Evolutionary conservation across 129 eudicot species (phyloP), one percentile per base, ranked within the genome.

Genomic region (Glebionis coronaria): DNA sequence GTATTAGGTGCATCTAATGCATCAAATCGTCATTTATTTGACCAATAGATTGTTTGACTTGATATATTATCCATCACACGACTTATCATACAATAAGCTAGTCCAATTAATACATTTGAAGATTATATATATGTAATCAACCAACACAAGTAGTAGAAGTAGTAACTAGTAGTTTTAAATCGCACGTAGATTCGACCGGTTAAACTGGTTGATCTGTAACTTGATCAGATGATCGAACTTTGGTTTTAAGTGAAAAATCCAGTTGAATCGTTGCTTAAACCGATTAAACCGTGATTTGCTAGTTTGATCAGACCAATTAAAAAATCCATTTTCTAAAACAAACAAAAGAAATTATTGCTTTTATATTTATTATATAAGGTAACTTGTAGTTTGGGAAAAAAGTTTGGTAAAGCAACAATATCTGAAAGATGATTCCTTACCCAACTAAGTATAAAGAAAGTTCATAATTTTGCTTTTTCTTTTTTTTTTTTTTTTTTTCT

Each of bases 401-500:
- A 68, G 74, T 75, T 51, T 61, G 80, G 70, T 76, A 76, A 74
- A 69, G 75, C 20, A 55, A 5, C 69, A 69, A 69, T 60, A 25
- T 68, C 18, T 52, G 59, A 76, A 61, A 55, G 18, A 68, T 53
- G 74, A 62, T 68, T 62, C 70, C 75, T 76, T 76, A 69, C 80
- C 80, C 70, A 76, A 61, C 80, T 68, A 56, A 23, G 9, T 35
- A 65, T 65, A 74, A 74, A 74, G 73, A 74, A 65, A 66, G 78
- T 29, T 65, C 72, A 19, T 18, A 18, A 25, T 54, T 73, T 63
- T 72, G 40, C 42, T 52, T 20, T 15, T n/a, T n/a, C n/a, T 29
- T 50, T 40, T 62, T 35, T 63, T 72, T 52, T 51, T 51, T 13
- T 15, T 47, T 61, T 42, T 63, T 51, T 20, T 20, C 31, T 67